phyloP scores from a whole-genome alignment of 441 rosid species.

The Capsella rubella region DNA sequence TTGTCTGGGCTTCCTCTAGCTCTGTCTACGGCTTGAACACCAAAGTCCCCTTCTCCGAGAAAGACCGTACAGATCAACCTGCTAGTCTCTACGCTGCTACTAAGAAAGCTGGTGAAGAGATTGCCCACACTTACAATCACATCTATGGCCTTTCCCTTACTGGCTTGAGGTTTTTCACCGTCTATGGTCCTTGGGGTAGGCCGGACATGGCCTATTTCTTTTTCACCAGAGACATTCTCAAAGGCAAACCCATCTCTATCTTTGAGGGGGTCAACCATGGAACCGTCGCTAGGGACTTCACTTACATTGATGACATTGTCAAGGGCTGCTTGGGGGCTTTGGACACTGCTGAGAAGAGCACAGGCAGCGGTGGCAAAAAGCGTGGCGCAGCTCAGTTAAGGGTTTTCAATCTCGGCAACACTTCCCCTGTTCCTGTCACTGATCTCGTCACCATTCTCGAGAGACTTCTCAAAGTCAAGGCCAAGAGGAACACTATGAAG shows the following conservation, averaged over 20 bases:
- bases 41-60: slow-evolving; percentile 46
- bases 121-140: slow-evolving; percentile 49
- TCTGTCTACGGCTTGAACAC: slow-evolving; percentile 46
- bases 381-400: slow-evolving; percentile 85
- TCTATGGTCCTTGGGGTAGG: slow-evolving; percentile 44
- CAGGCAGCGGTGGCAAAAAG: slow-evolving; percentile 95
- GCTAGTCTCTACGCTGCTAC: slow-evolving; percentile 46
- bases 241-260: slow-evolving; percentile 75
- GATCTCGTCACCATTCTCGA: slow-evolving; percentile 85
- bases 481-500: slow-evolving; percentile 79
- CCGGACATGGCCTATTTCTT: slow-evolving; percentile 49
- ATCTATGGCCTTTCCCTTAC: slow-evolving; percentile 45
- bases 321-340: slow-evolving; percentile 89
- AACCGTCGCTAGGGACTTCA: slow-evolving; percentile 90
- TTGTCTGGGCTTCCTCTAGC: slow-evolving; percentile 89
- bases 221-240: slow-evolving; percentile 58
- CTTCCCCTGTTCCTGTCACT: slow-evolving; percentile 86
- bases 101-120: slow-evolving; percentile 48
- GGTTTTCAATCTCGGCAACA: slow-evolving; percentile 92
- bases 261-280: slow-evolving; percentile 78
- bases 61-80: slow-evolving; percentile 37
- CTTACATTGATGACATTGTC: slow-evolving; percentile 95
- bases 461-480: slow-evolving; percentile 79
- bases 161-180: slow-evolving; percentile 38
- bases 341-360: slow-evolving; percentile 93